Base-by-base conservation (phyloP, 306 rosid genomes). In the Vigna mungo region DNA sequence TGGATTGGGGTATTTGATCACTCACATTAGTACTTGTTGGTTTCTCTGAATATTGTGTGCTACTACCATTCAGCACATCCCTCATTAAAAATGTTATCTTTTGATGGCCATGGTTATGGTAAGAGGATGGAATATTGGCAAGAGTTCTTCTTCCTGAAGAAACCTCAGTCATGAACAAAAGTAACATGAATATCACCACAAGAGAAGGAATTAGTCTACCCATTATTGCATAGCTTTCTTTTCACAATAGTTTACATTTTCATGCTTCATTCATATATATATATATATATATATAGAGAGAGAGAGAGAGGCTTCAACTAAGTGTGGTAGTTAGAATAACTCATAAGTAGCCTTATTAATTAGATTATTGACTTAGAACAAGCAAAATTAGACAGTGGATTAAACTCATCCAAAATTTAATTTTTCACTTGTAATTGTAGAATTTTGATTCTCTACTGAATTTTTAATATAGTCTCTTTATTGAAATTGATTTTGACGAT, bases 61-160 rank as follows among this genome's bases (percentile, higher is more conserved):
- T 67, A 36, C 32, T 67, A 41, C 34, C 51, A 56, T 92, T 83
- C 74, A 92, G 85, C 59, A 92, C 80, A 64, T 90, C 81, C 39
- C 75, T 66, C 88, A 90, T 92, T 34, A 84, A 49, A 78, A 92
- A 92, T 54, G 88, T 84, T 78, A 86, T 70, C 69, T 21, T 88
- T 73, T 78, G 84, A 53, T 85, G 80, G 62, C 47, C 84, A 77
- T 44, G 82, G 41, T 77, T 76, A 69, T 79, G 88, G n/a, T 72
- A 77, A 48, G 74, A 88, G 17, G 81, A 68, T 34, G 88, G 77
- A 68, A 9, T 9, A 41, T 67, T 78, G 72, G 70, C 80, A 13
- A 92, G 84, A 32, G 87, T 87, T 79, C 96, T 87, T 79, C 96
- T 41, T 23, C 90, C 84, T 2, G 87, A 84, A 21, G 84, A 81